Conservation (phyloP, 192 early-diverging fungal species). For the Coemansia sp. region DNA sequence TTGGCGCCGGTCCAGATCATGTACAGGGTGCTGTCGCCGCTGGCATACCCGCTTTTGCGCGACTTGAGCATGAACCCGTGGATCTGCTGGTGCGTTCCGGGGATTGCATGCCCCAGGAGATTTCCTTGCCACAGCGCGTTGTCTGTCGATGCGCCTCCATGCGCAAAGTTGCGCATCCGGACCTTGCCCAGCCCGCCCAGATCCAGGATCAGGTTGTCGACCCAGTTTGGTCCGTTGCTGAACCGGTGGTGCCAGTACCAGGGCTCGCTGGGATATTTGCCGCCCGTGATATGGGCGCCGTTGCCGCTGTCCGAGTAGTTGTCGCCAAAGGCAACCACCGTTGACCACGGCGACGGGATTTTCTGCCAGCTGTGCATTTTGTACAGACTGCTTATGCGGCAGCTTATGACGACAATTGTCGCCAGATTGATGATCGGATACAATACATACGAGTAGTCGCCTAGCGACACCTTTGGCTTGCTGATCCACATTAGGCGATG, state of each 20-base stretch:
- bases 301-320: conserved; percentile 49
- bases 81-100: conserved; percentile 43
- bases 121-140: conserved; percentile 30
- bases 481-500: conserved; percentile 26
- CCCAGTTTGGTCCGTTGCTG: conserved; percentile 53
- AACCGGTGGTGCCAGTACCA: conserved; percentile 54
- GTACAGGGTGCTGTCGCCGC: conserved; percentile 40
- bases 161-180: conserved; percentile 55
- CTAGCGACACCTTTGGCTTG: conserved; percentile 35
- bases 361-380: conserved; percentile 18
- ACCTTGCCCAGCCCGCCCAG: conserved; percentile 44
- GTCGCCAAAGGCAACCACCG: conserved; percentile 49
- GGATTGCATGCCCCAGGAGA: conserved; percentile 40
- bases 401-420: conserved; percentile 38
- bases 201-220: conserved; percentile 48
- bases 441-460: conserved; percentile 40
- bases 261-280: conserved; percentile 48
- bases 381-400: conserved; percentile 34
- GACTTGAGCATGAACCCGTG: conserved; percentile 50
- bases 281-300: conserved; percentile 47
- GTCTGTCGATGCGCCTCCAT: conserved; percentile 43
- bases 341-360: conserved; percentile 47
- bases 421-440: conserved; percentile 45
- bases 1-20: conserved; percentile 50
- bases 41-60: conserved; percentile 31